Percentiles rank a stretch among this genome's conserved stretches.
These are phyloP conservation scores for Gossypium herbaceum DNA, from an alignment of 345 rosid species.

Conservation along the genomic window DNA sequence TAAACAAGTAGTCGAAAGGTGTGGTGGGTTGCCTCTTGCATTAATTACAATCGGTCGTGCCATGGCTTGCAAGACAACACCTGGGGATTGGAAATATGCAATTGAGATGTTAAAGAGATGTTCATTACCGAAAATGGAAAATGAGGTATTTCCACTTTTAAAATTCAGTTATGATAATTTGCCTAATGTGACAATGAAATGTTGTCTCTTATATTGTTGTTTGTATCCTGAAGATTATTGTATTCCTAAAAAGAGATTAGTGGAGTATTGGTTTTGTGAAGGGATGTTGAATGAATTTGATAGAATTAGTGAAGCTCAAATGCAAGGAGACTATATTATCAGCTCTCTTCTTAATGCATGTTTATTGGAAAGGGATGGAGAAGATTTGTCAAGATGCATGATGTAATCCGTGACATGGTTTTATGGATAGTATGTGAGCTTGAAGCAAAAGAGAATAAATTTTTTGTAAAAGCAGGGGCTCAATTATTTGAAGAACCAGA, in stretches of 20 bases:
- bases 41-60: too few relatives aligned
- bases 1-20: too few relatives aligned
- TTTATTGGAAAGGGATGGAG: background rate
- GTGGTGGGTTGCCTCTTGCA: too few relatives aligned
- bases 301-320: background rate
- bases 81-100: too few relatives aligned
- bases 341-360: background rate
- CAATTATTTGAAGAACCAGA: background rate
- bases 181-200: background rate
- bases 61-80: too few relatives aligned
- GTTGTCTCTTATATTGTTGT: constrained; percentile 20
- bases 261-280: background rate
- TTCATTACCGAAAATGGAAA: too few relatives aligned
- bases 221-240: constrained; percentile 1
- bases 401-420: background rate
- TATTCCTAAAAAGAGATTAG: background rate
- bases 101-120: too few relatives aligned
- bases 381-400: constrained; percentile 36
- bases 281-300: background rate
- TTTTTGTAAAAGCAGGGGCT: background rate
- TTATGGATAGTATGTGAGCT: background rate
- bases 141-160: too few relatives aligned
- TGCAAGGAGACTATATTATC: background rate
- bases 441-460: background rate
- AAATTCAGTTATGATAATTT: background rate